phyloP scores from a whole-genome alignment of 2,329 filamentous ascomycete species.

The Xylaria sp. region DNA sequence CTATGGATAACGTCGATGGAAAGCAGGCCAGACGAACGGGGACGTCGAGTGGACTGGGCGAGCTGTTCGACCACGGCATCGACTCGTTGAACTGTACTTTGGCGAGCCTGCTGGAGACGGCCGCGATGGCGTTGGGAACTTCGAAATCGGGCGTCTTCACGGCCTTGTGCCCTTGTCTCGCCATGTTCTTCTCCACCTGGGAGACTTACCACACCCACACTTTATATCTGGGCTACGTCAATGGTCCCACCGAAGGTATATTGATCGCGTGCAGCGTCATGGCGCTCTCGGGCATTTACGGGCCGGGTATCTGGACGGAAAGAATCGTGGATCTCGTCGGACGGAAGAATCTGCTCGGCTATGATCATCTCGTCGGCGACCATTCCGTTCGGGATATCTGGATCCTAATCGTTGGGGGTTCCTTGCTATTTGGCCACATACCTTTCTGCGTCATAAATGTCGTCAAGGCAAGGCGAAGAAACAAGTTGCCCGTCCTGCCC shows the following conservation, averaged over 20 bases:
- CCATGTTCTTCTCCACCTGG: constrained; percentile 99
- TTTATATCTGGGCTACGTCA: constrained; percentile 91
- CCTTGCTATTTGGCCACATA: constrained; percentile 68
- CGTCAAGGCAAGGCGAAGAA: constrained; percentile 63
- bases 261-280: constrained; percentile 84
- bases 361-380: constrained; percentile 58
- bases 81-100: constrained; percentile 97
- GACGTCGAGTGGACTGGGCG: constrained; percentile 88
- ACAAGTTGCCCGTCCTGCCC: constrained; percentile 69
- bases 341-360: constrained; percentile 45
- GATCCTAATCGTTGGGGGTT: constrained; percentile 64
- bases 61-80: constrained; percentile 98
- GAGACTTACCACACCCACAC: constrained; percentile 99
- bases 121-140: constrained; percentile 85
- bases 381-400: constrained; percentile 82
- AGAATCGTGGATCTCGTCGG: constrained; percentile 67
- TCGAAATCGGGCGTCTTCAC: constrained; percentile 85
- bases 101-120: constrained; percentile 82
- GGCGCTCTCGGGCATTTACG: constrained; percentile 80
- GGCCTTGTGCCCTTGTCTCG: constrained; percentile 80
- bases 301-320: constrained; percentile 78
- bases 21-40: constrained; percentile 95
- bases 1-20: constrained; percentile 97
- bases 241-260: constrained; percentile 92
- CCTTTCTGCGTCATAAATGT: constrained; percentile 90